phyloP scores from a whole-genome alignment of 2,329 filamentous ascomycete species.

The Colletotrichum chrysophilum region DNA sequence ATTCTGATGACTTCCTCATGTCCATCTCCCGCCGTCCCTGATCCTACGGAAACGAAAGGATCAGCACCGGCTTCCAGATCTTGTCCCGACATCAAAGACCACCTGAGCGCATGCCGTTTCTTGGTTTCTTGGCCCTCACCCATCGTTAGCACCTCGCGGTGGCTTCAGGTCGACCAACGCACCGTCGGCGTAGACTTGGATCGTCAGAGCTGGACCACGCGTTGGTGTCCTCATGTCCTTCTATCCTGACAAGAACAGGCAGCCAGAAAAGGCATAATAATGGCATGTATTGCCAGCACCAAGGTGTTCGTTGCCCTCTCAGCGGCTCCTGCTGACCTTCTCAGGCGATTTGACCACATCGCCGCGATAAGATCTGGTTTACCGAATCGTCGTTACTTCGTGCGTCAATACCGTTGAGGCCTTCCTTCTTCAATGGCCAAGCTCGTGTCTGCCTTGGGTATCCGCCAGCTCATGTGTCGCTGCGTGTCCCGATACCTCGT shows the following conservation, averaged over 20 bases:
- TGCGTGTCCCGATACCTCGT: background rate
- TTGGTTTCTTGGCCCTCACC: background rate
- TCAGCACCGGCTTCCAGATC: background rate
- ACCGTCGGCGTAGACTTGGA: background rate
- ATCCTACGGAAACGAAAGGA: background rate
- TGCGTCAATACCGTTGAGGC: background rate
- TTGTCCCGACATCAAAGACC: background rate
- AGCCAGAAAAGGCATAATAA: background rate
- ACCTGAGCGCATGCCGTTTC: background rate
- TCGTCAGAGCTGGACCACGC: background rate
- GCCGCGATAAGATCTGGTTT: background rate
- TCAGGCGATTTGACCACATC: background rate
- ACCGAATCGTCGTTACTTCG: background rate
- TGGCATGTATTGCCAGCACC: background rate
- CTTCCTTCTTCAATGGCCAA: background rate
- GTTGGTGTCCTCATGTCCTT: background rate
- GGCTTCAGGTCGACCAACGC: background rate
- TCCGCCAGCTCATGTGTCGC: background rate
- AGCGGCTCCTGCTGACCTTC: background rate
- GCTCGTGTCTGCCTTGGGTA: background rate
- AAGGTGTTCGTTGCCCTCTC: background rate
- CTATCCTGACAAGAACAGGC: background rate
- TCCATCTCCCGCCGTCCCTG: background rate
- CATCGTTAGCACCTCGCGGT: background rate
- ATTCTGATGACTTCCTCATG: background rate